These are phyloP conservation scores for Gracilaria domingensis DNA, from an alignment of 23 red algal genomes.

Conservation along the genomic window DNA sequence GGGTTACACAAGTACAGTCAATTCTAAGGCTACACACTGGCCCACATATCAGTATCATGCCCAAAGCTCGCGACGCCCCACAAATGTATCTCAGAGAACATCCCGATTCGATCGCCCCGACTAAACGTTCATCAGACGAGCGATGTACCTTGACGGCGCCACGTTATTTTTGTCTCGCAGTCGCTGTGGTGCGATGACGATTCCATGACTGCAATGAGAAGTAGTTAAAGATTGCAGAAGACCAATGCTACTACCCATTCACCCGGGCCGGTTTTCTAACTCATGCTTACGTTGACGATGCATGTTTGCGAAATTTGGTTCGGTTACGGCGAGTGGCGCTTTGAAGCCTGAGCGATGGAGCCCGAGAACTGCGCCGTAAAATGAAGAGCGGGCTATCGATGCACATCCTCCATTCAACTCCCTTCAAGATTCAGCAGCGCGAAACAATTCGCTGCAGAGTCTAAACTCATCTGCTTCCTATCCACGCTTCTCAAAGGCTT, in stretches of 20 bases:
- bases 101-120: neutral
- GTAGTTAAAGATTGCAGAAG: neutral
- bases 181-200: neutral
- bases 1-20: neutral
- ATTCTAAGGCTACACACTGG: neutral
- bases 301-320: neutral
- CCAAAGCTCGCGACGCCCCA: neutral
- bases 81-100: neutral
- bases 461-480: neutral
- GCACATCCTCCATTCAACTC: neutral
- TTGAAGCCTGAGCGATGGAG: neutral
- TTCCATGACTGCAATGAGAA: neutral
- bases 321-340: neutral
- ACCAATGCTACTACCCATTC: neutral
- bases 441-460: slow-evolving; percentile 3
- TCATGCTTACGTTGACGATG: slow-evolving; percentile 3
- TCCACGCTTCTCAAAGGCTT: slow-evolving; percentile 3
- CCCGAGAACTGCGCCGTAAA: neutral
- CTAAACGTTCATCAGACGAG: neutral
- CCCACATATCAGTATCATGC: neutral
- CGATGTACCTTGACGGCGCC: neutral
- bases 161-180: slow-evolving; percentile 13
- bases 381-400: neutral
- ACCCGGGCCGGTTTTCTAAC: slow-evolving; percentile 2
- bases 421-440: slow-evolving; percentile 12